phyloP scores from a whole-genome alignment of 768 basidiomycete species.

The Lyophyllum decastes region DNA sequence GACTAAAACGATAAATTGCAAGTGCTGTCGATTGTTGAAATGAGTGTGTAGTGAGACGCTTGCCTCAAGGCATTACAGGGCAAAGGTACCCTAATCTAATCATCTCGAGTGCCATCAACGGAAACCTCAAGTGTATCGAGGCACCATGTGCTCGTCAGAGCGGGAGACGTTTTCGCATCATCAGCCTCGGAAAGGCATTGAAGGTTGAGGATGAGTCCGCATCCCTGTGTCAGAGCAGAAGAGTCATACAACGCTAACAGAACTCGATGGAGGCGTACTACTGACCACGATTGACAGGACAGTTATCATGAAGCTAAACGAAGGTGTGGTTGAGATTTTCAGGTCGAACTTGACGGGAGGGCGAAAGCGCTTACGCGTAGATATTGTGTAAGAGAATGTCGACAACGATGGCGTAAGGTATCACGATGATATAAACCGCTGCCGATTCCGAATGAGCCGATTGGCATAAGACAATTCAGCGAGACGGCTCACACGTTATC shows the following conservation, averaged over 20 bases:
- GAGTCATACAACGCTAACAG: too few species aligned
- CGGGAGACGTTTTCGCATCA: too few species aligned
- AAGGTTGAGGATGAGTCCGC: not conserved
- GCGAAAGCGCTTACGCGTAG: not conserved
- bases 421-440: not conserved
- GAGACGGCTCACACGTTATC: not conserved
- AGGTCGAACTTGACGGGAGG: not conserved
- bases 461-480: not conserved
- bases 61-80: too few species aligned
- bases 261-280: too few species aligned
- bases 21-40: too few species aligned
- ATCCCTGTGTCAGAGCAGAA: not conserved
- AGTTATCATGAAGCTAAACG: not conserved
- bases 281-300: not conserved
- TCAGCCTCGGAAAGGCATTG: not conserved
- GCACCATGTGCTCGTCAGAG: not conserved
- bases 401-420: not conserved
- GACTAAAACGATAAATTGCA: too few species aligned
- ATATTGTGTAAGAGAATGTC: not conserved
- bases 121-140: not conserved
- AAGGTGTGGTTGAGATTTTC: not conserved
- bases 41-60: too few species aligned
- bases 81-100: too few species aligned
- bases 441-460: not conserved
- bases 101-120: not conserved